These are phyloP conservation scores for Populus hybrid DNA, from an alignment of 441 rosid genomes.

Conservation along the genomic window DNA sequence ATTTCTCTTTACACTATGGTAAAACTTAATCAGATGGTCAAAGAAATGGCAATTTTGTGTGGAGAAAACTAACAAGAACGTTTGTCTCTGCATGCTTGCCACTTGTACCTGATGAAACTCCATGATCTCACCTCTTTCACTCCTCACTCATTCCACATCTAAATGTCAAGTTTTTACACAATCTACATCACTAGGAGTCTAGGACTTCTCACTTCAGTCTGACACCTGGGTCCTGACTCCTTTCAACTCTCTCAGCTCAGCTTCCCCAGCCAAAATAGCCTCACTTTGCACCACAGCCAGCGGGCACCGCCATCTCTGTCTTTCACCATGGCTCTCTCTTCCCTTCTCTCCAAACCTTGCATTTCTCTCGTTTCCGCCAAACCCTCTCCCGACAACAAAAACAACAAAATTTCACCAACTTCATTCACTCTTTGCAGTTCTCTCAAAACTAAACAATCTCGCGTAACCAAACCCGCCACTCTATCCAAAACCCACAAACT, in stretches of 20 bases:
- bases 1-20: no score
- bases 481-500: conserved; percentile 16
- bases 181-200: neutral
- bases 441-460: neutral
- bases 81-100: conserved; percentile 1
- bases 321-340: conserved; percentile 16
- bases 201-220: neutral
- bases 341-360: conserved; percentile 5
- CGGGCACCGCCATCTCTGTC: neutral
- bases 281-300: neutral
- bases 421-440: neutral
- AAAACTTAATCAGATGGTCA: no score
- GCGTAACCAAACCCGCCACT: neutral
- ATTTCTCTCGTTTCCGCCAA: neutral
- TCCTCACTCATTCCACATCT: neutral
- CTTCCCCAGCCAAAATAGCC: neutral
- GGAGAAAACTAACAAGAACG: neutral
- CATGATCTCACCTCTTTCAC: neutral
- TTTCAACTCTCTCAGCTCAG: neutral
- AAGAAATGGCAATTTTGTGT: neutral
- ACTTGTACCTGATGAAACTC: neutral
- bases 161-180: neutral
- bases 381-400: neutral
- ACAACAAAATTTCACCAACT: neutral
- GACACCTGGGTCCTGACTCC: neutral